Evolutionary conservation across 148 eudicot species (phyloP).

Genomic region (Cornus kousa): DNA sequence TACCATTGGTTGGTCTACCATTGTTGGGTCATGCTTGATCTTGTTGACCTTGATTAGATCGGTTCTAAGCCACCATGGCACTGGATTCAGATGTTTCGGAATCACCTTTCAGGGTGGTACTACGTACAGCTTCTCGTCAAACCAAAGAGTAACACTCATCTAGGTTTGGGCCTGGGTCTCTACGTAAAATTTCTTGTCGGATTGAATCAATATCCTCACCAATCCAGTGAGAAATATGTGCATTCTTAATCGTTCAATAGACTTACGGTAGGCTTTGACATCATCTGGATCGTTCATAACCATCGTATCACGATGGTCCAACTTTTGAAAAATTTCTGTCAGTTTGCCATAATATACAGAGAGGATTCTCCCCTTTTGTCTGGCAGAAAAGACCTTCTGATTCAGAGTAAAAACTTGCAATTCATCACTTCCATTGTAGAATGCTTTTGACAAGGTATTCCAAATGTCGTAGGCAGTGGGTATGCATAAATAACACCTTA

Average conservation of each 20-base stretch:
- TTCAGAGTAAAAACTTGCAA: neutral
- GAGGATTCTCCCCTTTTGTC: neutral
- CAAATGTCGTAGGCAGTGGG: neutral
- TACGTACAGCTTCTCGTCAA: neutral
- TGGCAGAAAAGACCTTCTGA: too few relatives aligned
- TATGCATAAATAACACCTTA: neutral
- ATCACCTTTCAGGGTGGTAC: neutral
- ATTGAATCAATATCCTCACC: too few relatives aligned
- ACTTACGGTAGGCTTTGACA: too few relatives aligned
- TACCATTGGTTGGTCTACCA: neutral
- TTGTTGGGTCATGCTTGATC: neutral
- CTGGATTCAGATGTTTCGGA: neutral
- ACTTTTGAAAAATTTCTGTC: neutral
- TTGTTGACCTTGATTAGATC: neutral
- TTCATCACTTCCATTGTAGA: constrained; percentile 5
- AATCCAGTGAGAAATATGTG: too few relatives aligned
- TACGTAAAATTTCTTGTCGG: too few relatives aligned
- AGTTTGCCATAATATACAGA: neutral
- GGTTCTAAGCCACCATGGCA: neutral
- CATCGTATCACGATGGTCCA: too few relatives aligned
- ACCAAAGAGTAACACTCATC: neutral
- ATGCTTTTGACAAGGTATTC: neutral
- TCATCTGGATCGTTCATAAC: too few relatives aligned
- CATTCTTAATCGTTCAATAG: too few relatives aligned
- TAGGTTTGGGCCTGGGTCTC: neutral